Base-by-base conservation (phyloP, 768 basidiomycete species). In the Rhodotorula taiwanensis region DNA sequence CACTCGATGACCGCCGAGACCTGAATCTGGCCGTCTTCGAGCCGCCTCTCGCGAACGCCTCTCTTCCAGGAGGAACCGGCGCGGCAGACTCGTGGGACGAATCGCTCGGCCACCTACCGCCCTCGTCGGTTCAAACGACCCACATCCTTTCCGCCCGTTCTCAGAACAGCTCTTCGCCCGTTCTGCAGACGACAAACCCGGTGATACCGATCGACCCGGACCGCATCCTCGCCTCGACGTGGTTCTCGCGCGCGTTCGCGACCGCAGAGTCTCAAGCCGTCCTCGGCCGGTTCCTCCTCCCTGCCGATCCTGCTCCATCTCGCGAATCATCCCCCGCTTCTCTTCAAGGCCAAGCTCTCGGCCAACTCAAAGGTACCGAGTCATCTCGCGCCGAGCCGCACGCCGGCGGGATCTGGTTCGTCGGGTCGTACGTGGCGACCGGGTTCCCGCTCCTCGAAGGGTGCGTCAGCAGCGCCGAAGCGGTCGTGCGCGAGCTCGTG, bases 401-500 rank as follows among this genome's bases (percentile, higher is more conserved):
- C n/a, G 28, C 9, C 67, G 48, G 66, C 2, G 82, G 83, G 1
- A 74, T 88, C 11, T 86, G 85, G 83, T 77, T 88, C n/a, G 83
- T 82, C 62, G 87, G 87, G 3, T 81, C 83, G 23, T 89, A 85
- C 73, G 84, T 83, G 20, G 81, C 83, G 70, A 76, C 80, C 23
- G 87, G 88, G 1, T 86, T 89, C 51, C 88, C 87, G 14, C 74
- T 90, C 57, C 75, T 89, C 52, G 88, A 90, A 71, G 87, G 86
- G 4, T 89, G 88, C 73, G 87, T 88, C 18, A 80, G 81, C 25
- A 86, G 86, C 70, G 85, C 86, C n/a, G 78, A 79, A 73, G 79
- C 79, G 52, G 83, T 85, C 15, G 77, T 78, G 5, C 34, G 25
- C 16, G 51, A 20, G 2, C 3, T 52, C 18, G 13, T 52, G 7